Base-by-base conservation (phyloP, 495 filamentous ascomycete species). In the Penicillium taxi region DNA sequence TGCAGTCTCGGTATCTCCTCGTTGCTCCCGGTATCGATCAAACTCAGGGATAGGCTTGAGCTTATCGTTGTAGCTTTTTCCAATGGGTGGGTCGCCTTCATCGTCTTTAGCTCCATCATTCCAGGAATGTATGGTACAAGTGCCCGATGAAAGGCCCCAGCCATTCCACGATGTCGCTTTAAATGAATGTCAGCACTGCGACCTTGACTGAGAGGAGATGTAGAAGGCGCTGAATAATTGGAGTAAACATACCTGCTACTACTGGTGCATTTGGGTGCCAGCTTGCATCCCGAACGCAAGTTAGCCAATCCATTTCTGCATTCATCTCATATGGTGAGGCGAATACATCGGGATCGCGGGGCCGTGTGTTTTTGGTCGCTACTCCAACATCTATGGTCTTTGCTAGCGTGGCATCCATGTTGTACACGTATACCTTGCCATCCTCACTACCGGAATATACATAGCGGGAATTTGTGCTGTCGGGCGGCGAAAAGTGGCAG, bases 241-340 rank as follows among this genome's bases (percentile, higher is more conserved):
- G n/a, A n/a, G n/a, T n/a, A n/a, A n/a, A 9, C 66, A 55, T 73
- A 90, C 87, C 84, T 55, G 89, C 93, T 52, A 98, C 66, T 15
- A 95, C 70, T 2, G 90, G 88, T 9, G 84, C 86, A 55, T 74
- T 80, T 2, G 91, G 91, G 70, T 96, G 91, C 91, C 91, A 98
- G 47, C 82, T 86, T 16, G 84, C 87, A 71, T 98, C 91, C 36
- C 91, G 74, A 24, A 96, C 87, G 42, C 88, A 82, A 1, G 88
- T 89, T 52, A 72, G 72, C 82, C 85, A 90, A 3, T 53, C 37
- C 19, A 67, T 58, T 11, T 63, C 58, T 11, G 56, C 55, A 17
- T 54, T 50, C 23, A 64, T 61, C 20, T 59, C 61, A 47, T 66
- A 70, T 9, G 47, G 48, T 30, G 54, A 56, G 7, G 55, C 50